A percentile compares a stretch with the other conserved stretches of the same genome.
phyloP scores from a whole-genome alignment of 164 flowering plant species.

The Houttuynia cordata region DNA sequence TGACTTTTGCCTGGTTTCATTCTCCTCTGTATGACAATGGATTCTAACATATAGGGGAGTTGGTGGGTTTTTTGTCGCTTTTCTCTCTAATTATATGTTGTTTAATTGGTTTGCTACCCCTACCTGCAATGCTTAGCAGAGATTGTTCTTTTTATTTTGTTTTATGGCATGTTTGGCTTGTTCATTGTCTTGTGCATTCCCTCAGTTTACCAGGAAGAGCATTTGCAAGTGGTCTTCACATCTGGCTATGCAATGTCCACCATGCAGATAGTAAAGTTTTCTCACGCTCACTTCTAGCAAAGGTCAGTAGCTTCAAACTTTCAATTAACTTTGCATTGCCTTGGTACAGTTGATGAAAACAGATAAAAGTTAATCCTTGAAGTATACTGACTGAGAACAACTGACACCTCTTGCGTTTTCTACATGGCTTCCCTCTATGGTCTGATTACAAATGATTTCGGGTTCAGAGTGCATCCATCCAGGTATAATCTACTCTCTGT shows the following conservation, averaged over 20 bases:
- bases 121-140: too few relatives aligned
- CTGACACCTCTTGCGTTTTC: background rate
- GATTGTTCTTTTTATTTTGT: too few relatives aligned
- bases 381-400: too few relatives aligned
- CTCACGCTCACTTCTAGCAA: constrained; percentile 75
- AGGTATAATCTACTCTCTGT: constrained; percentile 35
- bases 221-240: constrained; percentile 36
- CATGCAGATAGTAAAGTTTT: constrained; percentile 70
- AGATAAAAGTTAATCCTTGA: background rate
- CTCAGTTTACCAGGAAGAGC: constrained; percentile 76
- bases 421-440: too few relatives aligned
- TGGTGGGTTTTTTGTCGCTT: too few relatives aligned
- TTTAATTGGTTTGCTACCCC: too few relatives aligned
- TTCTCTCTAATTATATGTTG: too few relatives aligned
- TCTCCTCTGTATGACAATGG: too few relatives aligned
- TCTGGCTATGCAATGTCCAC: constrained; percentile 73
- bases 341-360: background rate
- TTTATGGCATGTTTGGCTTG: background rate
- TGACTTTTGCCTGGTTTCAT: too few relatives aligned
- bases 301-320: constrained; percentile 30
- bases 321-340: background rate
- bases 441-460: constrained; percentile 2
- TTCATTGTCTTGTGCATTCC: background rate
- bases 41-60: too few relatives aligned
- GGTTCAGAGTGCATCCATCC: constrained; percentile 75